Percentiles rank a stretch among this genome's conserved stretches.
Evolutionary conservation across 1,284 basidiomycete genomes (phyloP).

Genomic region (Polyporus tsugae): DNA sequence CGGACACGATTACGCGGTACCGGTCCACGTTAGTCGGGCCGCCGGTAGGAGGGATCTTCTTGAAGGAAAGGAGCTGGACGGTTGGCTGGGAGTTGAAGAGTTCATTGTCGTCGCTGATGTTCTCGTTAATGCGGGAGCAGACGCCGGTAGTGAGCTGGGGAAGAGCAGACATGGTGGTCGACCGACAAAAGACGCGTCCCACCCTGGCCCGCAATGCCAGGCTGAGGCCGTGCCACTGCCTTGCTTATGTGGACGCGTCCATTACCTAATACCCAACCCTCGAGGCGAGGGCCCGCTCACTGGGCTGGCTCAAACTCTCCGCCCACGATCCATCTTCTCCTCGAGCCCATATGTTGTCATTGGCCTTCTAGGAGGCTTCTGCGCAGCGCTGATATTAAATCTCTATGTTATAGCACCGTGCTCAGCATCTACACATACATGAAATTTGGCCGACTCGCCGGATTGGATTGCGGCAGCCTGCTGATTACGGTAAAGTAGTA

Average conservation of each 20-base stretch:
- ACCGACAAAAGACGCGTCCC: constrained; percentile 29
- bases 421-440: background rate
- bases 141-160: constrained; percentile 66
- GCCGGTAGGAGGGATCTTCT: constrained; percentile 67
- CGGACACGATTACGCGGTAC: constrained; percentile 80
- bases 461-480: background rate
- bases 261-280: constrained; percentile 15
- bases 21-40: constrained; percentile 57
- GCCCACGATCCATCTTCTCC: constrained; percentile 1
- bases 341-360: background rate
- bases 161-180: constrained; percentile 33
- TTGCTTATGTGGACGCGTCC: constrained; percentile 32
- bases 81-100: constrained; percentile 67
- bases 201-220: too few relatives aligned
- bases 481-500: background rate
- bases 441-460: background rate
- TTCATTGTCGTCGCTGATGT: constrained; percentile 56
- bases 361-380: background rate
- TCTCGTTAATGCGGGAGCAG: constrained; percentile 57
- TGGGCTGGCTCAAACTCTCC: background rate
- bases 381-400: background rate
- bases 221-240: too few relatives aligned
- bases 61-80: constrained; percentile 86
- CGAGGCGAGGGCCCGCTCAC: too few relatives aligned
- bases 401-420: background rate